Evolutionary conservation across 108 stramenopile genomes (phyloP).

Genomic region (Cyclotella choctawhatcheeana): DNA sequence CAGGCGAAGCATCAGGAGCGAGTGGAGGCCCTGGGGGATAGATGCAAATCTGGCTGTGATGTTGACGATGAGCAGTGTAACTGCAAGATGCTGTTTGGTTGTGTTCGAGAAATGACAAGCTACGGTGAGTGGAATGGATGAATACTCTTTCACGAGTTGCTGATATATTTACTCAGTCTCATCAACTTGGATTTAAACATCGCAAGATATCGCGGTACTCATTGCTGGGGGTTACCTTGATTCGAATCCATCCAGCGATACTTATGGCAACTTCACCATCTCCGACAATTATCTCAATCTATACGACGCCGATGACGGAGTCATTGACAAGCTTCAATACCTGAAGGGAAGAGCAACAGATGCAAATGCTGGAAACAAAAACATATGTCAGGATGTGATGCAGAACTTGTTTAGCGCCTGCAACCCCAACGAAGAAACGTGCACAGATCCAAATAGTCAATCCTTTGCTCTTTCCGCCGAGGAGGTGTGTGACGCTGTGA

Average conservation of each 20-base stretch:
- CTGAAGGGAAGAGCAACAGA: not conserved
- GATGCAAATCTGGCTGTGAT: not conserved
- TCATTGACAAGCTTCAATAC: not conserved
- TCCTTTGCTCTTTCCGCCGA: not conserved
- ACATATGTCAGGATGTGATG: not conserved
- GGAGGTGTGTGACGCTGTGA: not conserved
- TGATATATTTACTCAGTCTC: not conserved
- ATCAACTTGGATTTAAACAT: not conserved
- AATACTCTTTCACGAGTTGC: not conserved
- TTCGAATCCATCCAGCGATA: not conserved
- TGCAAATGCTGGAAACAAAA: not conserved
- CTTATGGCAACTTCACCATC: not conserved
- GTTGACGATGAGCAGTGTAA: not conserved
- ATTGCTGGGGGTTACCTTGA: not conserved
- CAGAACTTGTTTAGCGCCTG: not conserved
- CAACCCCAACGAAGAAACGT: not conserved
- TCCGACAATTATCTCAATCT: not conserved
- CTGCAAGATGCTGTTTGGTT: not conserved
- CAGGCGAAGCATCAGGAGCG: not conserved
- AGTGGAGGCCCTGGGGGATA: not conserved
- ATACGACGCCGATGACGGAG: slow-evolving; percentile 1
- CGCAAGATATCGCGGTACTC: not conserved
- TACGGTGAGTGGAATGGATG: not conserved
- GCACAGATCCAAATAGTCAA: not conserved
- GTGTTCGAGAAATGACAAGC: not conserved